Percentiles rank a stretch among this genome's conserved stretches.
Conservation (phyloP, 2,329 filamentous ascomycete genomes). For the Aspergillus oerlinghausenensis region DNA sequence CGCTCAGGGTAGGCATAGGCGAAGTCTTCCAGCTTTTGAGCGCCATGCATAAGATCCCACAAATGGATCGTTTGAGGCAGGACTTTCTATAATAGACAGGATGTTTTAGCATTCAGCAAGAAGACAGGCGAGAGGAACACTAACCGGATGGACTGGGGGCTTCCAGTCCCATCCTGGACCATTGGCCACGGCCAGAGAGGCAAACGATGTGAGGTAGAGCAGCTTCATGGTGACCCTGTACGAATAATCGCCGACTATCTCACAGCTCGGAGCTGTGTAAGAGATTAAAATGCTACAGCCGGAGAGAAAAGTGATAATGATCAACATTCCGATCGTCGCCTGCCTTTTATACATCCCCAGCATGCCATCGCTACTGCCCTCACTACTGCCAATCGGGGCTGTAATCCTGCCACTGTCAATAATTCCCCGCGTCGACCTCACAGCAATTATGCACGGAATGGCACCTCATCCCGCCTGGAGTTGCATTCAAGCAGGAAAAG, state of each 20-base stretch:
- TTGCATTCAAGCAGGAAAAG: constrained; percentile 5
- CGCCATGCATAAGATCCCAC: constrained; percentile 55
- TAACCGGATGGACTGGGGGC: constrained; percentile 8
- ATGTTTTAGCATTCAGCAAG: neutral
- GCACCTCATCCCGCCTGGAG: constrained; percentile 4
- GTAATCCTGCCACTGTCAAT: neutral
- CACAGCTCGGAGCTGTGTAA: neutral
- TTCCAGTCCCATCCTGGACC: neutral
- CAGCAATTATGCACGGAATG: neutral
- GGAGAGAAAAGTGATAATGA: neutral
- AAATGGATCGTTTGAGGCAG: constrained; percentile 43
- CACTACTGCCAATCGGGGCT: neutral
- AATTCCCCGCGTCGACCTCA: neutral
- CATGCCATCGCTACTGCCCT: neutral
- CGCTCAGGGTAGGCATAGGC: constrained; percentile 25
- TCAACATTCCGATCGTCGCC: neutral
- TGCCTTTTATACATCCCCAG: neutral
- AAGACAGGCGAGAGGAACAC: neutral
- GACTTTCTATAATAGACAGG: constrained; percentile 10
- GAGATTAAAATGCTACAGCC: neutral
- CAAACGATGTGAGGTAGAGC: constrained; percentile 5
- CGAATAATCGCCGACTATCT: neutral
- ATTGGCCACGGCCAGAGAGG: constrained; percentile 7
- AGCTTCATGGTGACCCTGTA: constrained; percentile 8
- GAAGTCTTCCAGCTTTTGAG: constrained; percentile 50